A percentile compares a stretch with the other conserved stretches of the same genome.
Evolutionary conservation across 1,139 yeast genomes (phyloP).

Genomic region (Taphrina flavorubra): DNA sequence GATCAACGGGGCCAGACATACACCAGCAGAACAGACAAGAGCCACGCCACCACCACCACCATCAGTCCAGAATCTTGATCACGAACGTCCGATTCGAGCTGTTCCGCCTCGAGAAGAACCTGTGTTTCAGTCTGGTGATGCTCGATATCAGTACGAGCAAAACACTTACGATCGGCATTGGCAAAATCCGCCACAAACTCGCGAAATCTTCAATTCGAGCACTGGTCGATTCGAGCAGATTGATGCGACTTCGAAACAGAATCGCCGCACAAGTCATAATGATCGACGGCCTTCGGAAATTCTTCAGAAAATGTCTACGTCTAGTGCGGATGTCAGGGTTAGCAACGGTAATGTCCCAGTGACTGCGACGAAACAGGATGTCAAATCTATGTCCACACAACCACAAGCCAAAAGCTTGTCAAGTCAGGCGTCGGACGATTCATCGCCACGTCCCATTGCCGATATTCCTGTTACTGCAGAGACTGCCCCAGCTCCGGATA

Average conservation of each 20-base stretch:
- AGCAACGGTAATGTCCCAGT: conserved; percentile 2
- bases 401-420: neutral
- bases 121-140: conserved; percentile 11
- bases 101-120: conserved; percentile 5
- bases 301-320: neutral
- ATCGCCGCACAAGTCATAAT: conserved; percentile 23
- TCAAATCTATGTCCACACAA: neutral
- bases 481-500: neutral
- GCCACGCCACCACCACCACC: too few species aligned
- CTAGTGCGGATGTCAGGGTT: conserved; percentile 2
- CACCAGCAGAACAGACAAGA: too few species aligned
- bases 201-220: conserved; percentile 38
- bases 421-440: neutral
- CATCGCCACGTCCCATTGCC: neutral
- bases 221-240: conserved; percentile 42
- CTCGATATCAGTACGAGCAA: conserved; percentile 37
- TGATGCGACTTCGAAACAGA: conserved; percentile 25
- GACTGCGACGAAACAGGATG: conserved; percentile 9
- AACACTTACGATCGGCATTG: conserved; percentile 40
- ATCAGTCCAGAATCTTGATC: too few species aligned
- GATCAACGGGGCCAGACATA: too few species aligned
- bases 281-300: conserved; percentile 4
- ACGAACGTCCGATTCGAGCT: too few species aligned
- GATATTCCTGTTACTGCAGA: neutral
- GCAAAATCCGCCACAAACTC: conserved; percentile 37